Evolutionary conservation across 495 filamentous ascomycete genomes (phyloP).

Genomic region (Xylaria longipes): DNA sequence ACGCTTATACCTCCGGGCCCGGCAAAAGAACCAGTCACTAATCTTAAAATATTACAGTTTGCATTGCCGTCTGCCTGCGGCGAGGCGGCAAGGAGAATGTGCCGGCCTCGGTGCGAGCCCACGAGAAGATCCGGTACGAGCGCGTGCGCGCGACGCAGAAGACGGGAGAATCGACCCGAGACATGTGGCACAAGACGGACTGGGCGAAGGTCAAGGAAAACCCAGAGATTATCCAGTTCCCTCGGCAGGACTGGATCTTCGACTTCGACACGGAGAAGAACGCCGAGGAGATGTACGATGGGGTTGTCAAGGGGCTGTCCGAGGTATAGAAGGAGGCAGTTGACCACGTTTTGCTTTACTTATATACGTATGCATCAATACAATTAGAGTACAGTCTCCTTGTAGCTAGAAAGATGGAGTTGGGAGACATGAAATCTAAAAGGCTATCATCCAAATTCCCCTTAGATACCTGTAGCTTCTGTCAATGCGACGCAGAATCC

Average conservation of each 20-base stretch:
- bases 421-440: not conserved
- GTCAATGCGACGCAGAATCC: not conserved
- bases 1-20: not conserved
- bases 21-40: not conserved
- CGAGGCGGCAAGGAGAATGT: constrained; percentile 60
- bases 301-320: constrained; percentile 35
- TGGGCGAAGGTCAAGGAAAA: constrained; percentile 59
- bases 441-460: not conserved
- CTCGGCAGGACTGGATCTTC: constrained; percentile 65
- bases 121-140: constrained; percentile 59
- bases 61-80: constrained; percentile 63
- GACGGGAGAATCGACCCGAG: constrained; percentile 59
- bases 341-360: not conserved
- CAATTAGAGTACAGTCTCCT: not conserved
- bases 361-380: not conserved
- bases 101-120: constrained; percentile 50
- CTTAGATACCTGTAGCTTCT: not conserved
- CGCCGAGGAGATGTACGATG: constrained; percentile 59
- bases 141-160: constrained; percentile 56
- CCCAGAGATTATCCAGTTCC: constrained; percentile 59
- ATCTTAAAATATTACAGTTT: constrained; percentile 41
- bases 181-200: constrained; percentile 64
- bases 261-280: constrained; percentile 61
- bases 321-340: not conserved
- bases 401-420: not conserved